phyloP scores from a whole-genome alignment of 441 rosid genomes.

The Gossypium davidsonii region DNA sequence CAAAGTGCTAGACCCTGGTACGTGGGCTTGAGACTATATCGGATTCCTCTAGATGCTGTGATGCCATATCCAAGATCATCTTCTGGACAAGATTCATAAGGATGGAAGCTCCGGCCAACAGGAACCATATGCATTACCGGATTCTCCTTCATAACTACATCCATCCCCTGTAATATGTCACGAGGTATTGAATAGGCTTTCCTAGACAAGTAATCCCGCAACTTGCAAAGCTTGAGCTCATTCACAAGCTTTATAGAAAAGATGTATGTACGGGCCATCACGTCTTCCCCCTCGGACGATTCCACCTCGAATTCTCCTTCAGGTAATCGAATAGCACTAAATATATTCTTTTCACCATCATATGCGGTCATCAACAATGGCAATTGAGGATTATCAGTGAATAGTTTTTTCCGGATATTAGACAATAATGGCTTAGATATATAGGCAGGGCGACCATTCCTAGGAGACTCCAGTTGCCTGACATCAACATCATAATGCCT shows the following conservation, averaged over 20 bases:
- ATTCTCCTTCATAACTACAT: conserved; percentile 89
- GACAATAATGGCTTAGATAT: conserved; percentile 40
- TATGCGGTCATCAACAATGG: conserved; percentile 67
- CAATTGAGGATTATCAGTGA: conserved; percentile 41
- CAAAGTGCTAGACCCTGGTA: conserved; percentile 63
- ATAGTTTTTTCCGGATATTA: conserved; percentile 49
- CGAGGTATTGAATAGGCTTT: conserved; percentile 39
- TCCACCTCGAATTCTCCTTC: conserved; percentile 45
- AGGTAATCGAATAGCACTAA: conserved; percentile 56
- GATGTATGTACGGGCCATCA: conserved; percentile 20
- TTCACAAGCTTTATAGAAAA: conserved; percentile 53
- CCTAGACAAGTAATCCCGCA: conserved; percentile 56
- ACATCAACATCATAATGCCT: conserved; percentile 62
- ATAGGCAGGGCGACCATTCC: conserved; percentile 30
- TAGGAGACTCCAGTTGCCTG: conserved; percentile 28
- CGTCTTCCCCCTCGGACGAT: conserved; percentile 26
- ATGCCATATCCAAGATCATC: conserved; percentile 38
- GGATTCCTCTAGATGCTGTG: conserved; percentile 44
- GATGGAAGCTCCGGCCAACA: conserved; percentile 38
- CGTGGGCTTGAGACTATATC: conserved; percentile 51
- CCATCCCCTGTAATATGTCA: conserved; percentile 79
- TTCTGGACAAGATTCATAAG: conserved; percentile 5
- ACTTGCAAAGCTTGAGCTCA: conserved; percentile 47
- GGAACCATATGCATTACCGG: conserved; percentile 57
- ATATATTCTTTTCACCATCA: conserved; percentile 86